Evolutionary conservation across 345 rosid genomes (phyloP).

Genomic region (Rhizophora apiculata): DNA sequence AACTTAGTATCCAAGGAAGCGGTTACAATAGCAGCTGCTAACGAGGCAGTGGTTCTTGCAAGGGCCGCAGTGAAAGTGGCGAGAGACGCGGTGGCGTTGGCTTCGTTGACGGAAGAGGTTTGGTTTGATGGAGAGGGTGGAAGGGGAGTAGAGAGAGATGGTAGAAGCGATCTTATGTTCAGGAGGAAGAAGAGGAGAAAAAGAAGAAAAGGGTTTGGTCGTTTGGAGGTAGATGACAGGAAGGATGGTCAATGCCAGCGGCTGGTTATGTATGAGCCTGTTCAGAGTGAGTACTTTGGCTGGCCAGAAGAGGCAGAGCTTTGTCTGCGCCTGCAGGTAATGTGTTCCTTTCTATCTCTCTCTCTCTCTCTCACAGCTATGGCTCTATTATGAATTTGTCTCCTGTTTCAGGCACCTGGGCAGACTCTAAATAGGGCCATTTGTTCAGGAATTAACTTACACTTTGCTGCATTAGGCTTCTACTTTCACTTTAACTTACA

Average conservation of each 20-base stretch:
- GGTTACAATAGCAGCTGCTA: conserved; percentile 13
- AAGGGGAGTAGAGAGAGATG: background rate
- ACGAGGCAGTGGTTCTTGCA: conserved; percentile 18
- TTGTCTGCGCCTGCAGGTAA: conserved; percentile 46
- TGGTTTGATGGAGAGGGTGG: conserved; percentile 8
- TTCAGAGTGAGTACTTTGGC: conserved; percentile 31
- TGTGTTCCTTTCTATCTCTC: background rate
- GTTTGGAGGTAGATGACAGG: conserved; percentile 18
- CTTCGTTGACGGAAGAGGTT: conserved; percentile 14
- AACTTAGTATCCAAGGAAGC: conserved; percentile 24
- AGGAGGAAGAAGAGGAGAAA: conserved; percentile 43
- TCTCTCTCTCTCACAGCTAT: background rate
- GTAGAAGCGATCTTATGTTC: background rate
- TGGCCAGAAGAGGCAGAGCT: conserved; percentile 48
- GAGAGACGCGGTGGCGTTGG: conserved; percentile 33
- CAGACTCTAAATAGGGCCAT: no score
- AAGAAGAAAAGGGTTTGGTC: conserved; percentile 33
- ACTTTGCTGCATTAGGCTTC: no score
- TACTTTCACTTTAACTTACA: no score
- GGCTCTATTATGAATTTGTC: background rate
- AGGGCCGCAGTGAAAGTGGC: conserved; percentile 28
- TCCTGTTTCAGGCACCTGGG: no score
- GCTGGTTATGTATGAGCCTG: conserved; percentile 17
- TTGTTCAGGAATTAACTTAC: no score
- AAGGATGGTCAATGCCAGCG: conserved; percentile 6